Base-by-base conservation (phyloP, 73 alveolate genomes). In the Paramecium octaurelia region DNA sequence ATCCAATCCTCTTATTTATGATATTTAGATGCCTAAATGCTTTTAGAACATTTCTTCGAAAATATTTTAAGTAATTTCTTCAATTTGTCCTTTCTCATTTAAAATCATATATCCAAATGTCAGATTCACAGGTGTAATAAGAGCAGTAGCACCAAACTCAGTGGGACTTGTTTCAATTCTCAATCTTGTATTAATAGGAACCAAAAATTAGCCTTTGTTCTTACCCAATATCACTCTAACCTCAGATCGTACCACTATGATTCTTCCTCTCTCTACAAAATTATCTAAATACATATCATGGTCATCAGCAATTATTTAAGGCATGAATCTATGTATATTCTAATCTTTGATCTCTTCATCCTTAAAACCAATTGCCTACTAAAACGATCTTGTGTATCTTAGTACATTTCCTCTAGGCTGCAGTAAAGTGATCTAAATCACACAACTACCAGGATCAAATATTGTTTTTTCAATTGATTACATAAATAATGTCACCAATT, bases 231-330 rank as follows among this genome's bases (percentile, higher is more conserved):
- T 42, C 3, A 80, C 42, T 80, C 91, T 38, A 9, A 29, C 34
- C 6, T 80, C 91, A 3, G 69, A 21, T 46, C 54, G 16, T 18
- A 80, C 91, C 12, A 80, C 73, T 36, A 29, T 80, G 0, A 80
- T 80, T 80, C 91, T 80, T 9, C 91, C 91, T 42, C 75, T 80
- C 44, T 80, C 91, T 12, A 80, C 91, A 80, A 80, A 80, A 46
- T 38, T 80, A 46, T 80, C 73, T 40, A 80, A 46, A 80, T 80
- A 80, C 35, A 18, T 20, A 80, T 80, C 91, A 80, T 80, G 91
- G 44, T 80, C 69, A 29, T 40, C 69, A 18, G 91, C 91, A 12
- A 80, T 80, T 21, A 80, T 80, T 21, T 40, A 7, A 21, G 91
- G 91, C 73, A 80, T 80, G 42, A 80, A 38, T 43, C 42, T 80